Conservation (phyloP, 352 stramenopile genomes). For the Saprolegnia parasitica region DNA sequence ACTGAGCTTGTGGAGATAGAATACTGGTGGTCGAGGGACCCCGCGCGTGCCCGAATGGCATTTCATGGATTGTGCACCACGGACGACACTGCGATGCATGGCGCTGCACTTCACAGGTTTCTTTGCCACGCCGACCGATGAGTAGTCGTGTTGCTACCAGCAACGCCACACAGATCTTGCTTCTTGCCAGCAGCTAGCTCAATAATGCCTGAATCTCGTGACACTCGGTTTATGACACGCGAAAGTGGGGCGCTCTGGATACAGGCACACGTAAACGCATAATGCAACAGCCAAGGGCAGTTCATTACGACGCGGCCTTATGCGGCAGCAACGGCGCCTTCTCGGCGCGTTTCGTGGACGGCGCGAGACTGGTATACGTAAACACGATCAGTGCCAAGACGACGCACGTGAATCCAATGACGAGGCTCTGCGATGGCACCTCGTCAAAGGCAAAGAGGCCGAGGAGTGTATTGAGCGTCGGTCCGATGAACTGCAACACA, state of each 20-base stretch:
- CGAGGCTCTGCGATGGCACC: constrained; percentile 4
- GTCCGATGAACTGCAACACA: constrained; percentile 23
- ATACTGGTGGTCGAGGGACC: neutral
- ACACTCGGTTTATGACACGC: neutral
- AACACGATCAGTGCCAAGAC: constrained; percentile 9
- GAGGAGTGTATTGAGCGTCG: constrained; percentile 21
- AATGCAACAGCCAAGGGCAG: neutral
- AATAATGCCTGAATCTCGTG: neutral
- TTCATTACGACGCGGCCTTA: neutral
- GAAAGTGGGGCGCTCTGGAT: neutral
- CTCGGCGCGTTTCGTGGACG: neutral
- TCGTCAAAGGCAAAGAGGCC: constrained; percentile 15
- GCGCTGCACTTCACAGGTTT: neutral
- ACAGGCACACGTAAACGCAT: neutral
- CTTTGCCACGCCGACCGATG: no score
- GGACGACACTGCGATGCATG: neutral
- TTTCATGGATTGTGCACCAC: neutral
- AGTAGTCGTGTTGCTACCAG: no score
- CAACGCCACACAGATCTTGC: no score
- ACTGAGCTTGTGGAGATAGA: no score
- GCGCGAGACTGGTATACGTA: constrained; percentile 1
- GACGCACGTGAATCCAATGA: constrained; percentile 14
- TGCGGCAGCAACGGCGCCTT: neutral
- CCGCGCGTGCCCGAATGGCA: neutral
- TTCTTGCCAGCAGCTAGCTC: no score